phyloP scores from a whole-genome alignment of 352 stramenopile species.

The Phytophthora sp. region DNA sequence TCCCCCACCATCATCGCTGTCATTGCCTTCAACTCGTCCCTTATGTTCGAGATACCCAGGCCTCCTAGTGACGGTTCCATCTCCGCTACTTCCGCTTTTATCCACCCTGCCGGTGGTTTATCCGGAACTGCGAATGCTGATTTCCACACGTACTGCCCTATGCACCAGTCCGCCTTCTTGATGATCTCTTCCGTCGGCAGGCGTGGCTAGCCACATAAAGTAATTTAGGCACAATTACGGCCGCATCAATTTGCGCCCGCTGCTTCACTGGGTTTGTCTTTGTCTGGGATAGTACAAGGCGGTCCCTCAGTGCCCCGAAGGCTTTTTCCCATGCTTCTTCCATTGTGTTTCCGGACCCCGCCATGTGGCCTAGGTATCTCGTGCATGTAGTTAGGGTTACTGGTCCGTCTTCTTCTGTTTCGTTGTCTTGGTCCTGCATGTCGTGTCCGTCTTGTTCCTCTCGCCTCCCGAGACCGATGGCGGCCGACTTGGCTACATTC shows the following conservation, averaged over 20 bases:
- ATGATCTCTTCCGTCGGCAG: not conserved
- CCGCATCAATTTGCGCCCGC: not conserved
- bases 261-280: constrained; percentile 10
- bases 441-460: not conserved
- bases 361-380: not conserved
- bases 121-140: not conserved
- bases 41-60: not conserved
- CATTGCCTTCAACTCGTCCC: not conserved
- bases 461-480: not conserved
- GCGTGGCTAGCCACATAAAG: constrained; percentile 10
- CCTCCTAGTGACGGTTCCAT: not conserved
- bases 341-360: not conserved
- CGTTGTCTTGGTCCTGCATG: not conserved
- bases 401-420: too few species aligned
- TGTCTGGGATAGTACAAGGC: not conserved
- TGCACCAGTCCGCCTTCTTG: not conserved
- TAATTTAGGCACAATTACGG: not conserved
- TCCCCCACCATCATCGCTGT: not conserved
- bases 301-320: not conserved
- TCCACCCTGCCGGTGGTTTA: not conserved
- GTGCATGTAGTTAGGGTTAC: too few species aligned
- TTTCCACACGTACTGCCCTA: constrained; percentile 12
- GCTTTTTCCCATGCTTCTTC: not conserved
- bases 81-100: not conserved
- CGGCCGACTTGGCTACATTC: not conserved